Evolutionary conservation across 2,329 filamentous ascomycete genomes (phyloP).

Genomic region (Botrytis cinerea): DNA sequence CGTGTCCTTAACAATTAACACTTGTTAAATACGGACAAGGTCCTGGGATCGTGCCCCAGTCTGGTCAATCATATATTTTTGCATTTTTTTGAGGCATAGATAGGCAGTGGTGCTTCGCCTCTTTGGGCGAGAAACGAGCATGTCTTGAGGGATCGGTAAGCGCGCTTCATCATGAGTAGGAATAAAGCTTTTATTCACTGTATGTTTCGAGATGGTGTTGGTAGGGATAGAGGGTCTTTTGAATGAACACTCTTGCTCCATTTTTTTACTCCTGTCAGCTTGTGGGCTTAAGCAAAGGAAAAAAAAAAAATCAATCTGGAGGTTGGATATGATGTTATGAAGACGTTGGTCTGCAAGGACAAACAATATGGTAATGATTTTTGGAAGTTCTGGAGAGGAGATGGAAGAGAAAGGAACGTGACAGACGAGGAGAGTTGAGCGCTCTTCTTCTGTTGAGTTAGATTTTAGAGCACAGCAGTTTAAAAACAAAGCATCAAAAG

Average conservation of each 20-base stretch:
- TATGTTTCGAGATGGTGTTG: background rate
- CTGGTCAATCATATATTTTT: background rate
- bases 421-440: background rate
- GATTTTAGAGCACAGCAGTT: background rate
- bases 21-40: conserved; percentile 9
- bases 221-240: background rate
- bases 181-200: background rate
- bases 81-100: background rate
- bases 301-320: background rate
- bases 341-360: background rate
- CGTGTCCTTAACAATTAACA: conserved; percentile 11
- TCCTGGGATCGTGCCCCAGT: conserved; percentile 16
- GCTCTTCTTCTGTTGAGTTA: background rate
- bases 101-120: background rate
- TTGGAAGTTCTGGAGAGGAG: background rate
- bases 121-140: rapidly evolving
- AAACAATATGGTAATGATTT: too few relatives aligned
- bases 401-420: background rate
- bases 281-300: background rate
- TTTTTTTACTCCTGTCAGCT: background rate
- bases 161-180: background rate
- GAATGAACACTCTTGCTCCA: too few relatives aligned
- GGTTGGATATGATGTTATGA: background rate
- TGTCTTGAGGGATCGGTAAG: background rate
- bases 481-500: background rate